Evolutionary conservation across 345 rosid species (phyloP), one percentile per base, ranked within the genome.

Genomic region (Carallia pectinifolia): DNA sequence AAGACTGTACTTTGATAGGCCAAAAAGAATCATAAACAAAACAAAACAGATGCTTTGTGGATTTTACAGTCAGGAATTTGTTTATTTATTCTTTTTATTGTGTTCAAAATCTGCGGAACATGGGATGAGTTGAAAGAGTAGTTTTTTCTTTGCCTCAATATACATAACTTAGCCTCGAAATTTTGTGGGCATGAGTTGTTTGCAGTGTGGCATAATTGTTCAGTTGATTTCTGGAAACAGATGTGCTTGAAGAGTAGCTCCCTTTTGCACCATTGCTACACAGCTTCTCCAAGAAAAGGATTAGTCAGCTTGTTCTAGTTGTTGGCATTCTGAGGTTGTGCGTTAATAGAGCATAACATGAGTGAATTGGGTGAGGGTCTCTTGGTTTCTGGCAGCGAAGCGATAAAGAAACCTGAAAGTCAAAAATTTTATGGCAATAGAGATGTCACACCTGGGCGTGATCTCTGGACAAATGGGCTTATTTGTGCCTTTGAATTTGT

Each of bases 381-480:
- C 13, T 77, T 79, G 2, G 27, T 53, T 69, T 70, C 79, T 27
- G 77, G 71, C 31, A 62, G 65, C 67, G 64, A 64, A 53, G 52
- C 4, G 19, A 66, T 67, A 69, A 83, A 62, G 78, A 81, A 68
- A 66, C 73, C 80, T 4, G 89, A 81, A 67, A 61, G 8, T 44
- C 69, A 65, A 69, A 72, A 31, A 65, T 52, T 55, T 30, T 44
- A 50, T 40, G 30, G 63, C 30, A 72, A 58, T 58, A 72, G 76
- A 77, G 95, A 85, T 77, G 74, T 69, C 36, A 52, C 48, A 9
- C 85, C 89, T 19, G 80, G 78, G 53, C 80, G 80, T 80, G 90
- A 86, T 65, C 86, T 88, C 39, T 95, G 99, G 99, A 85, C 74
- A 13, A 95, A 90, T 70, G 99, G 99, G 70, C 89, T 95, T 67